Percentiles rank a stretch among this genome's conserved stretches.
Evolutionary conservation across 2,329 filamentous ascomycete genomes (phyloP).

Genomic region (Cryoendolithus antarcticus): DNA sequence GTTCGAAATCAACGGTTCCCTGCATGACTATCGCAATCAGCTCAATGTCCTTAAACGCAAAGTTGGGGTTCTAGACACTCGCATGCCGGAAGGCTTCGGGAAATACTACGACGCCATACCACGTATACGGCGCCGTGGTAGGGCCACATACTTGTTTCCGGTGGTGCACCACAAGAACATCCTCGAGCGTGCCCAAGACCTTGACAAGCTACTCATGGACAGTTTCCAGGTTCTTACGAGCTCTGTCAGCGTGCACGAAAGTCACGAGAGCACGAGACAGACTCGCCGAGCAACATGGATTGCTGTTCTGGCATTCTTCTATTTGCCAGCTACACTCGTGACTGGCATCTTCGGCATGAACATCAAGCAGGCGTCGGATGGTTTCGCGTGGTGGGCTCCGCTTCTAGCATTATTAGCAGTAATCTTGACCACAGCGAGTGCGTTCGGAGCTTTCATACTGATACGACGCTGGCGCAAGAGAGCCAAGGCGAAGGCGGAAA

Average conservation of each 20-base stretch:
- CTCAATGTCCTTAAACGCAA: neutral
- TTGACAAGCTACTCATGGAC: slow-evolving; percentile 1
- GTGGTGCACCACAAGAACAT: neutral
- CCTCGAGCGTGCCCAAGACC: neutral
- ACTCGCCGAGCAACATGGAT: neutral
- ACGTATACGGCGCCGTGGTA: neutral
- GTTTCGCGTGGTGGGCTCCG: too few species aligned
- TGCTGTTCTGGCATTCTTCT: slow-evolving; percentile 3
- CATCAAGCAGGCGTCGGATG: neutral
- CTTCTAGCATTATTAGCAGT: too few species aligned
- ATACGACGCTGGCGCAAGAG: too few species aligned
- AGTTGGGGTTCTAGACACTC: neutral
- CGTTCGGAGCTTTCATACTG: too few species aligned
- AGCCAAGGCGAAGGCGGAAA: too few species aligned
- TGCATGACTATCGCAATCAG: neutral
- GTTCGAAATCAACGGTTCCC: neutral
- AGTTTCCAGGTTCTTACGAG: slow-evolving; percentile 1
- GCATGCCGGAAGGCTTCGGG: neutral
- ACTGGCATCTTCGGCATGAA: slow-evolving; percentile 9
- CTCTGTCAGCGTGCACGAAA: neutral
- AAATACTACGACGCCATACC: neutral
- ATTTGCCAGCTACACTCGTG: slow-evolving; percentile 5
- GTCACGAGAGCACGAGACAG: neutral
- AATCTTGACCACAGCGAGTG: too few species aligned
- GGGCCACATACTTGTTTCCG: neutral